Percentiles rank a stretch among this genome's conserved stretches.
Evolutionary conservation across 208 protist genomes (phyloP).

Genomic region (Acanthamoeba healyi): DNA sequence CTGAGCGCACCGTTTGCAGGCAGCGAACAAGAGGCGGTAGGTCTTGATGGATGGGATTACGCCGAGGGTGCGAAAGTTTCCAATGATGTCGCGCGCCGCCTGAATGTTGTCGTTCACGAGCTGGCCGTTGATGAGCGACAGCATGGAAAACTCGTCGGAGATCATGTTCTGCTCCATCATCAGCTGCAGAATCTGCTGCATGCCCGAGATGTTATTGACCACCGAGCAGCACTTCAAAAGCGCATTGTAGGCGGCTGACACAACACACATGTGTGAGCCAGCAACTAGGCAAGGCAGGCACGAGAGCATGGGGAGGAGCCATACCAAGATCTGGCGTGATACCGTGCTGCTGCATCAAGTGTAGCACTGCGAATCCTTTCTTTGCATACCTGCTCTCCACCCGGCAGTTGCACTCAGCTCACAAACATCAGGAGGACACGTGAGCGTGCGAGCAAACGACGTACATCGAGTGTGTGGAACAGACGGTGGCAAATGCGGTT

Average conservation of each 20-base stretch:
- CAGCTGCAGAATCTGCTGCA: conserved; percentile 12
- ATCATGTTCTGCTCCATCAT: neutral
- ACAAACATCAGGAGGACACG: neutral
- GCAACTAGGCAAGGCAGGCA: neutral
- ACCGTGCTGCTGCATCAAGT: conserved; percentile 12
- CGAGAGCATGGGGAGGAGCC: no score
- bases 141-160: neutral
- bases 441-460: neutral
- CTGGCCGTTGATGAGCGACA: neutral
- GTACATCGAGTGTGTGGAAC: neutral
- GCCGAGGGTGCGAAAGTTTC: neutral
- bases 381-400: neutral
- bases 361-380: neutral
- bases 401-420: no score
- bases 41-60: neutral
- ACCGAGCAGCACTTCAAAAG: conserved; percentile 12
- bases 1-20: neutral
- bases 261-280: neutral
- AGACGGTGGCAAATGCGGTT: neutral
- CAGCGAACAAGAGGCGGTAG: neutral
- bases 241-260: conserved; percentile 19
- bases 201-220: neutral
- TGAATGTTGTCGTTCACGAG: neutral
- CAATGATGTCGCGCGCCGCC: neutral
- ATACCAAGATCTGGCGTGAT: conserved; percentile 17